Evolutionary conservation across 73 alveolate genomes (phyloP).

Genomic region (Durusdinium trenchii): DNA sequence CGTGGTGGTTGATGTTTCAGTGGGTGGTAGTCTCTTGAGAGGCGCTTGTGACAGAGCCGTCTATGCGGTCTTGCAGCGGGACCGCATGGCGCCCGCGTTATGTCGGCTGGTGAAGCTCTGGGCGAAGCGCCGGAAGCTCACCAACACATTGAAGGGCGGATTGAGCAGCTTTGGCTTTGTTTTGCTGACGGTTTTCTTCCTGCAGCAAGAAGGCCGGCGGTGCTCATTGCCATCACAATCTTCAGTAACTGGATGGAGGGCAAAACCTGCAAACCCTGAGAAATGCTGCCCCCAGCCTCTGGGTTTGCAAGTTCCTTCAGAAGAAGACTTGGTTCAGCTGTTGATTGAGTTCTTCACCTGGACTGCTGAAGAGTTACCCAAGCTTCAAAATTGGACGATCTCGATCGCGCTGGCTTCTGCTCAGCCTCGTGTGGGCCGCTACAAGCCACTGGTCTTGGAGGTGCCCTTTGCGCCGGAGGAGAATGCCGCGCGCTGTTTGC

Average conservation of each 20-base stretch:
- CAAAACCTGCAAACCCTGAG: constrained; percentile 41
- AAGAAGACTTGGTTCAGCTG: constrained; percentile 8
- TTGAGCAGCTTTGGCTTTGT: constrained; percentile 75
- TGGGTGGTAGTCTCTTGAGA: constrained; percentile 70
- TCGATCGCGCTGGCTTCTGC: constrained; percentile 31
- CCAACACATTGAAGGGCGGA: constrained; percentile 72
- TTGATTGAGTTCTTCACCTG: constrained; percentile 49
- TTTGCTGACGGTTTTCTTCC: constrained; percentile 61
- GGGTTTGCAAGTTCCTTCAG: constrained; percentile 43
- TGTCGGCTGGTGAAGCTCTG: constrained; percentile 90
- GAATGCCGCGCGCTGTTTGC: constrained; percentile 90
- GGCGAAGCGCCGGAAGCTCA: constrained; percentile 80
- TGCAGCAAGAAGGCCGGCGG: constrained; percentile 26
- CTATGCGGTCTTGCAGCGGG: constrained; percentile 38
- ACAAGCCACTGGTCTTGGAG: constrained; percentile 49
- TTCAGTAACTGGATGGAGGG: constrained; percentile 26
- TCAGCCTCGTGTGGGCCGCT: constrained; percentile 44
- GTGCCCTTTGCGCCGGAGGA: constrained; percentile 56
- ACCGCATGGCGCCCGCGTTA: constrained; percentile 15
- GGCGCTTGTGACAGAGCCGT: constrained; percentile 85
- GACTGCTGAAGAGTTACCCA: constrained; percentile 59
- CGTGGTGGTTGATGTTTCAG: constrained; percentile 69
- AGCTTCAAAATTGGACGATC: constrained; percentile 8
- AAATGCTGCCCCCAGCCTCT: constrained; percentile 49
- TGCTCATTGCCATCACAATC: neutral